Evolutionary conservation across 192 early-diverging fungal species (phyloP), one percentile per base, ranked within the genome.

Genomic region (Coemansia sp.): DNA sequence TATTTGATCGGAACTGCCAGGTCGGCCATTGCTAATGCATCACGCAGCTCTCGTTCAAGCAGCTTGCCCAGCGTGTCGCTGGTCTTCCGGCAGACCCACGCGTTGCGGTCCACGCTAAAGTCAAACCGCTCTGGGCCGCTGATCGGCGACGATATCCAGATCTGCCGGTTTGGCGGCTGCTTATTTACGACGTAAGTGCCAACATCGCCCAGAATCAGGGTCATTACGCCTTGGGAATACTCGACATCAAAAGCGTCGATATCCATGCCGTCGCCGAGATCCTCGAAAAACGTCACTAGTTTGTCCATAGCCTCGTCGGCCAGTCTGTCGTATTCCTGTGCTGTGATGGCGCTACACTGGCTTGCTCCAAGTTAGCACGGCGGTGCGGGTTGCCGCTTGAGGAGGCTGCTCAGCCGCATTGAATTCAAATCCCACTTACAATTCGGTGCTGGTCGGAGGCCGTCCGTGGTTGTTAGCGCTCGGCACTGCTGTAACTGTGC

Each of bases 151-250:
- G 94, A 97, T 14, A 95, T 74, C 96, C 96, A 98, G 9, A 98
- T 93, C 69, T 98, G 96, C 60, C 87, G 89, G 73, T 97, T 98
- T 2, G 96, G 93, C 21, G 96, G 94, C 75, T 98, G 96, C 58
- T 98, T 98, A 65, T 98, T 98, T 57, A 98, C 70, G 1, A 98
- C 96, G 62, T 93, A 98, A 0, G 92, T 95, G 29, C 94, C 94
- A 11, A 60, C 38, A 9, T 57, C 56, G 5, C 92, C 93, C 1
- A 94, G 73, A 5, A 70, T 82, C 10, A 98, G 58, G 0, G 95
- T 98, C 70, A 98, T 69, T 12, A 98, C 96, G 30, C 94, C 94
- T 45, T 79, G 83, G 60, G 84, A 79, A 59, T 87, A 92, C 51
- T 90, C 85, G 21, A 93, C 81, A 58, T 95, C 93, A 49, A 74